A percentile compares a stretch with the other conserved stretches of the same genome.
phyloP scores from a whole-genome alignment of 192 early-diverging fungal genomes.

The Rhizophagus sp. region DNA sequence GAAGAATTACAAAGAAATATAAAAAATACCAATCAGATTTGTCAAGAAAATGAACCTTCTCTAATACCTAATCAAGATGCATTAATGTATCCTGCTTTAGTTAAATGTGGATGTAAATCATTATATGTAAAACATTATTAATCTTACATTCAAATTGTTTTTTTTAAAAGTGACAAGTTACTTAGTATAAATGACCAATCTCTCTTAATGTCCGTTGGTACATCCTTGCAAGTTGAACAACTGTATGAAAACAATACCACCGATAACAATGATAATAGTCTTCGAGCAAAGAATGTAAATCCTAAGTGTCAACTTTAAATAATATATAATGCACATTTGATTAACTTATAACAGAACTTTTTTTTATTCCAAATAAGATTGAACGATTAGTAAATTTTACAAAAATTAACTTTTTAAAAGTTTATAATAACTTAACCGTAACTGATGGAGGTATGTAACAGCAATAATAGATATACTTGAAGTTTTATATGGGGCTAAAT shows the following conservation, averaged over 20 bases:
- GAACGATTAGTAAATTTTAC: neutral
- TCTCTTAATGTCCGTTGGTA: neutral
- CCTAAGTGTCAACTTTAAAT: neutral
- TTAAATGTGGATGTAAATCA: neutral
- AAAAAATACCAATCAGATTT: neutral
- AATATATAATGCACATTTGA: neutral
- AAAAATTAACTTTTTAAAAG: neutral
- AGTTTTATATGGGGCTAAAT: neutral
- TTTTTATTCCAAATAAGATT: neutral
- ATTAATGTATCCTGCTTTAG: neutral
- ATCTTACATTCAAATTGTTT: neutral
- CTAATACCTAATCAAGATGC: neutral
- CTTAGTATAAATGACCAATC: neutral
- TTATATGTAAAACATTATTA: neutral
- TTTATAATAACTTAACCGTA: neutral
- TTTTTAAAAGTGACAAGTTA: neutral
- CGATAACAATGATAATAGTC: neutral
- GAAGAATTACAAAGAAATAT: neutral
- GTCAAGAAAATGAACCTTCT: neutral
- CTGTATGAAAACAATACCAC: neutral
- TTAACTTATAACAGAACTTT: neutral
- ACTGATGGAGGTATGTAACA: constrained; percentile 34
- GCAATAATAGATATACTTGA: neutral
- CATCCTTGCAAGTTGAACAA: neutral
- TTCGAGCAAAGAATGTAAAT: neutral